A percentile compares a stretch with the other conserved stretches of the same genome.
Conservation (phyloP, 2,329 filamentous ascomycete genomes). For the Ophiostoma montium region DNA sequence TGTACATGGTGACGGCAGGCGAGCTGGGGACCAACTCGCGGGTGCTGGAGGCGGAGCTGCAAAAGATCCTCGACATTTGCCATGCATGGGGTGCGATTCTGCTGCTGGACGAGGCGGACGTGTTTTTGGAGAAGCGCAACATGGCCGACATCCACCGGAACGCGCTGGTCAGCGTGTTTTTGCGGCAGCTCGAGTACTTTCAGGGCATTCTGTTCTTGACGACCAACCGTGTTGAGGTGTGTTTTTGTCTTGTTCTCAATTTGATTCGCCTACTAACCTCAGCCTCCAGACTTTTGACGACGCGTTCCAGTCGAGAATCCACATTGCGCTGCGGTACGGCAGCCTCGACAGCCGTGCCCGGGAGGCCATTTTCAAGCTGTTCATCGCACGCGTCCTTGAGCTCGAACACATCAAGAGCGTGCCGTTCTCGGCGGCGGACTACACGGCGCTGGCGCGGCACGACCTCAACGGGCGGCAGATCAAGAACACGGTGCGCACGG, state of each 20-base stretch:
- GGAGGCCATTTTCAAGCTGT: conserved; percentile 70
- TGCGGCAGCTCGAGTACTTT: conserved; percentile 80
- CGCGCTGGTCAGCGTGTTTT: conserved; percentile 56
- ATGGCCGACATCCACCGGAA: conserved; percentile 32
- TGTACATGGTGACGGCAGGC: conserved; percentile 39
- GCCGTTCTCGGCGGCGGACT: conserved; percentile 52
- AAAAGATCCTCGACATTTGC: conserved; percentile 32
- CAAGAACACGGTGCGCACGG: conserved; percentile 76
- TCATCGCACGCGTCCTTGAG: conserved; percentile 57
- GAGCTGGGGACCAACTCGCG: conserved; percentile 32
- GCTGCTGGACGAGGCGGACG: conserved; percentile 38
- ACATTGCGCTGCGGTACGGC: conserved; percentile 71
- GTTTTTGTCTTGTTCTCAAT: conserved; percentile 8
- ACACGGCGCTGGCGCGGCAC: conserved; percentile 49
- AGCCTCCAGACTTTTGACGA: conserved; percentile 61
- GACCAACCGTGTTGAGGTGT: conserved; percentile 64
- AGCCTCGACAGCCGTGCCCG: conserved; percentile 59
- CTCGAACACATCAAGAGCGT: conserved; percentile 48
- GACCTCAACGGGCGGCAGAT: conserved; percentile 55
- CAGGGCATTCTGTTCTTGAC: conserved; percentile 83
- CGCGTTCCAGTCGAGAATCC: conserved; percentile 77
- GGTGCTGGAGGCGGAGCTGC: conserved; percentile 32
- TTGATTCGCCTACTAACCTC: not conserved
- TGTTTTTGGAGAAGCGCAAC: conserved; percentile 34
- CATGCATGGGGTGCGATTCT: conserved; percentile 36